Conservation (phyloP, 23 red algal genomes). For the Cyanidiococcus yangmingshanensis region DNA sequence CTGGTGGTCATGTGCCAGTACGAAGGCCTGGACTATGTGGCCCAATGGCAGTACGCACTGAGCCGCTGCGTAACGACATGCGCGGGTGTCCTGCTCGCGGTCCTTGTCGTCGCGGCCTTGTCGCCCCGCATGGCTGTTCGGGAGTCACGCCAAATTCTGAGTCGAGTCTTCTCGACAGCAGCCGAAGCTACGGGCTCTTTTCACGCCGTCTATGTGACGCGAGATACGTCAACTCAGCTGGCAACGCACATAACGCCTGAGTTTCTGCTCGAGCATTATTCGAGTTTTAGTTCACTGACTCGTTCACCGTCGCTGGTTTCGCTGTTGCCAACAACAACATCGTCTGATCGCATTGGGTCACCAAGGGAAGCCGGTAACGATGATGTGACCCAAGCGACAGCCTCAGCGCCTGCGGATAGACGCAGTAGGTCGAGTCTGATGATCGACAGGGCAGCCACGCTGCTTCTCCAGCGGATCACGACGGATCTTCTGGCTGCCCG, state of each 20-base stretch:
- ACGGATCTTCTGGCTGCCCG: background rate
- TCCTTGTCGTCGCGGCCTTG: background rate
- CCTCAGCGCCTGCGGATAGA: background rate
- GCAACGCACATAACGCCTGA: background rate
- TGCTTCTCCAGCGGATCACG: background rate
- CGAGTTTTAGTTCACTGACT: background rate
- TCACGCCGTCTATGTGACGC: background rate
- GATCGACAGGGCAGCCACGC: background rate
- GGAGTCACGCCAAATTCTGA: background rate
- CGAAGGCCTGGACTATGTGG: background rate
- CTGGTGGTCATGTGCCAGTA: constrained; percentile 1
- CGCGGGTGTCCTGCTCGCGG: background rate
- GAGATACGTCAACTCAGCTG: background rate
- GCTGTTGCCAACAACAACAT: too few species aligned
- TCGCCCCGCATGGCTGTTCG: background rate
- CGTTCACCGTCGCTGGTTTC: background rate
- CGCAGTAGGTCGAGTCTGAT: background rate
- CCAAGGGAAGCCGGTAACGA: background rate
- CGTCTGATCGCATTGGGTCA: too few species aligned
- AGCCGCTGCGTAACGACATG: background rate
- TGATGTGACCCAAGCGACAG: background rate
- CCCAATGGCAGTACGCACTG: background rate
- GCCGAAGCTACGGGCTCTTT: background rate
- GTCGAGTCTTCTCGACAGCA: background rate
- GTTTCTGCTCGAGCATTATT: background rate